Conservation (phyloP, 1,139 yeast genomes). For the Debaryomycetaceae sp. region DNA sequence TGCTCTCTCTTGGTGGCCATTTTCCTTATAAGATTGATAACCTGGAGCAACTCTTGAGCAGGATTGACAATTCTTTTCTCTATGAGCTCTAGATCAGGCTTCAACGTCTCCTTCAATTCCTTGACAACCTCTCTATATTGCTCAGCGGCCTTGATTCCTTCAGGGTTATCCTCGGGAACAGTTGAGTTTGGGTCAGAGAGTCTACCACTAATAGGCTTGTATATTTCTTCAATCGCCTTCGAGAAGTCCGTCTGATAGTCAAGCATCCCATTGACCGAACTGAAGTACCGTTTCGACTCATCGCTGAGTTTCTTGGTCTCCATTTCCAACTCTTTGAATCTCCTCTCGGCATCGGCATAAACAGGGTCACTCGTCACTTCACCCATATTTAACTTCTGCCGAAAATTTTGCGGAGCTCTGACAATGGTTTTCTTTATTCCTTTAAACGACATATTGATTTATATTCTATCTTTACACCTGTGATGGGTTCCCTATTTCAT, state of each 20-base stretch:
- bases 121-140: conserved; percentile 85
- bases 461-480: background rate
- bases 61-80: conserved; percentile 88
- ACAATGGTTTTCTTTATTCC: conserved; percentile 85
- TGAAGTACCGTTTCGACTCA: conserved; percentile 84
- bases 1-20: conserved; percentile 96
- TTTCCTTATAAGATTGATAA: conserved; percentile 79
- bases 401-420: conserved; percentile 79
- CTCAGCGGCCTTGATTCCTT: conserved; percentile 91
- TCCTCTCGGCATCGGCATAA: conserved; percentile 89
- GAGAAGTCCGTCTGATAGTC: conserved; percentile 91
- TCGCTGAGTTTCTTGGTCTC: conserved; percentile 89
- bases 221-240: conserved; percentile 90
- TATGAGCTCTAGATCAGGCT: conserved; percentile 91
- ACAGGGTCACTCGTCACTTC: conserved; percentile 82
- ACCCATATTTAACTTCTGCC: conserved; percentile 84
- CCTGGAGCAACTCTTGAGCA: conserved; percentile 82
- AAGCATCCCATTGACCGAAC: conserved; percentile 90
- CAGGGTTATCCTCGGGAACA: conserved; percentile 90
- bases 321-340: conserved; percentile 85
- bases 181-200: conserved; percentile 84
- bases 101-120: conserved; percentile 77
- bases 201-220: conserved; percentile 92
- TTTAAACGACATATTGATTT: conserved; percentile 73
- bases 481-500: background rate